Base-by-base conservation (phyloP, 306 rosid species). In the Sphenostylis stenocarpa region DNA sequence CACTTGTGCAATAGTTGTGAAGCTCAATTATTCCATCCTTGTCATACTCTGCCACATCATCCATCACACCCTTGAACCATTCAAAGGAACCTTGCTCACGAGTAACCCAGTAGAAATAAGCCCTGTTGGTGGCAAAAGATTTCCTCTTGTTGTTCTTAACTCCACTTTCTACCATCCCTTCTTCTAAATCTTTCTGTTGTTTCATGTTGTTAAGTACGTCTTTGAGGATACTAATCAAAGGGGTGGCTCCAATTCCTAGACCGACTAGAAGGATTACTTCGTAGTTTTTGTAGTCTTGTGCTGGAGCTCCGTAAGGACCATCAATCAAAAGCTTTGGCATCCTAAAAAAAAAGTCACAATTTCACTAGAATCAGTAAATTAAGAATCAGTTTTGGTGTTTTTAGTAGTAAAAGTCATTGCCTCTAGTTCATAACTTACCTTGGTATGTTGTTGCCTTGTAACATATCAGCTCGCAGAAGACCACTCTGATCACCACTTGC, bases 231-330 rank as follows among this genome's bases (percentile, higher is more conserved):
- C 98, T 94, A 1, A 91, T 91, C 72, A 91, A 69, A 0, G 98
- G 96, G 12, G 98, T 94, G 26, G 98, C 97, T 0, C 98, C 97
- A 24, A 91, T 91, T 65, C 98, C 98, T 20, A 94, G 88, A 1
- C 98, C 97, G 9, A 88, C 98, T 0, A 94, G 89, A 66, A 94
- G 94, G 68, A 94, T 85, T 2, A 94, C 92, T 53, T 91, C 98
- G 38, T 94, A 94, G 49, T 88, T 56, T 70, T 91, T 94, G 84
- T 94, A 94, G 81, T 94, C 97, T 72, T 94, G 98, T 44, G 98
- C 94, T 65, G 97, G 96, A 6, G 98, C 98, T 78, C 98, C 98
- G 1, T 94, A 91, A 0, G 98, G 94, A 4, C 98, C 98, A 33
- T 94, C 98, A 28, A 94, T 84, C 67, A 76, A 24, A 4, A 94